Evolutionary conservation across 2,329 filamentous ascomycete species (phyloP).

Genomic region (Exserohilum turcica): DNA sequence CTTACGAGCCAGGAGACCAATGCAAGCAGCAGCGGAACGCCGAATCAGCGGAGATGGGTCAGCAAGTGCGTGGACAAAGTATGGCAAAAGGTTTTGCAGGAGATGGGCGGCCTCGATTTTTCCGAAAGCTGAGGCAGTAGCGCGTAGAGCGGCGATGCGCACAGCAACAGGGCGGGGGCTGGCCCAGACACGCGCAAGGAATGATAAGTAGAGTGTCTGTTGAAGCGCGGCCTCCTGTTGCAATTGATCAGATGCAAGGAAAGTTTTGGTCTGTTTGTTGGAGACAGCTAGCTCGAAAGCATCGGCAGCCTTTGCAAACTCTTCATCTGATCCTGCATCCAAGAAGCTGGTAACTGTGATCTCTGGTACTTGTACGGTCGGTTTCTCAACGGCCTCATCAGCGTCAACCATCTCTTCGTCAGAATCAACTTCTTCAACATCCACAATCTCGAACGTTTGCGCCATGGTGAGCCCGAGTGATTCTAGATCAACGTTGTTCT

Average conservation of each 20-base stretch:
- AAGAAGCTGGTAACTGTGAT: slow-evolving; percentile 40
- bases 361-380: slow-evolving; percentile 28
- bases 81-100: slow-evolving; percentile 82
- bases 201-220: slow-evolving; percentile 72
- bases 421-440: slow-evolving; percentile 40
- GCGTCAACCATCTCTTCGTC: slow-evolving; percentile 57
- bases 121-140: slow-evolving; percentile 46
- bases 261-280: slow-evolving; percentile 38
- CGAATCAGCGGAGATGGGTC: slow-evolving; percentile 79
- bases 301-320: slow-evolving; percentile 39
- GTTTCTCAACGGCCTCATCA: slow-evolving; percentile 42
- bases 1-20: slow-evolving; percentile 45
- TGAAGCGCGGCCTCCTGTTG: slow-evolving; percentile 60
- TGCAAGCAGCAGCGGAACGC: slow-evolving; percentile 71
- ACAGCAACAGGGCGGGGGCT: slow-evolving; percentile 71
- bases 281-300: slow-evolving; percentile 39
- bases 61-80: slow-evolving; percentile 73
- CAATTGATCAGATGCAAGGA: slow-evolving; percentile 63
- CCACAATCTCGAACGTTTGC: slow-evolving; percentile 20
- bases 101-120: slow-evolving; percentile 58
- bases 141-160: slow-evolving; percentile 70
- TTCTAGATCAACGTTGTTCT: slow-evolving; percentile 73
- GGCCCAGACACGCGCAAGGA: slow-evolving; percentile 77
- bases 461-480: slow-evolving; percentile 54
- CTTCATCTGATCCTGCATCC: slow-evolving; percentile 10